These are phyloP conservation scores for Perilla frutescens DNA, from an alignment of 257 asterid genomes.

Conservation along the genomic window DNA sequence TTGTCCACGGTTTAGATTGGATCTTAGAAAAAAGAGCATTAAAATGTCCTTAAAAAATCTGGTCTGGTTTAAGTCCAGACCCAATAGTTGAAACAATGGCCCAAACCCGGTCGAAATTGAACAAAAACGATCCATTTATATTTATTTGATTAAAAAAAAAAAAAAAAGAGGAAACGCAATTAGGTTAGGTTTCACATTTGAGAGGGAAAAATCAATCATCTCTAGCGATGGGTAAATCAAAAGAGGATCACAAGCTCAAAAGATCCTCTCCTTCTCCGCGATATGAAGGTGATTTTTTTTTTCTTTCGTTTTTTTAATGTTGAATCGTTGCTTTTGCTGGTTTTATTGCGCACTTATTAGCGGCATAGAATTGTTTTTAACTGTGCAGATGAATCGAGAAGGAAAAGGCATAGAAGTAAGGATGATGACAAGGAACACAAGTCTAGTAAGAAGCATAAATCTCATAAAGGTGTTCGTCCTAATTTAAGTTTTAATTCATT, in stretches of 20 bases:
- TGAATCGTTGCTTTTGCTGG: background rate
- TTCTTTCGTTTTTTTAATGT: background rate
- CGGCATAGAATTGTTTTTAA: background rate
- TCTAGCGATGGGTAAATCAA: slow-evolving; percentile 50
- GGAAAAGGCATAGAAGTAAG: slow-evolving; percentile 44
- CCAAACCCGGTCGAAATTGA: background rate
- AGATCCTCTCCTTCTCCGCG: slow-evolving; percentile 49
- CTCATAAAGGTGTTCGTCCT: slow-evolving; percentile 53
- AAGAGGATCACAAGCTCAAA: slow-evolving; percentile 47
- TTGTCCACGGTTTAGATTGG: too few relatives aligned
- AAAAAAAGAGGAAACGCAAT: background rate
- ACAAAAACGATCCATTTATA: background rate
- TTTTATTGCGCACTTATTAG: background rate
- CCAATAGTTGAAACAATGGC: background rate
- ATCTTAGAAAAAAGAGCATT: background rate
- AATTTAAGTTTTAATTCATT: slow-evolving; percentile 1
- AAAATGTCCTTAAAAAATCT: background rate
- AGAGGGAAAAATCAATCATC: slow-evolving; percentile 33
- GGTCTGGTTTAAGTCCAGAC: background rate
- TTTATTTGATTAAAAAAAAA: background rate
- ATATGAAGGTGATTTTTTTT: slow-evolving; percentile 19
- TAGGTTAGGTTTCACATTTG: slow-evolving; percentile 33
- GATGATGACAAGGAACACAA: slow-evolving; percentile 51
- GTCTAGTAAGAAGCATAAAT: slow-evolving; percentile 54
- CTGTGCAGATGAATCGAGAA: slow-evolving; percentile 50